Conservation (phyloP, 225 moss, liverwort and hornwort genomes). For the Takakia lepidozioides region DNA sequence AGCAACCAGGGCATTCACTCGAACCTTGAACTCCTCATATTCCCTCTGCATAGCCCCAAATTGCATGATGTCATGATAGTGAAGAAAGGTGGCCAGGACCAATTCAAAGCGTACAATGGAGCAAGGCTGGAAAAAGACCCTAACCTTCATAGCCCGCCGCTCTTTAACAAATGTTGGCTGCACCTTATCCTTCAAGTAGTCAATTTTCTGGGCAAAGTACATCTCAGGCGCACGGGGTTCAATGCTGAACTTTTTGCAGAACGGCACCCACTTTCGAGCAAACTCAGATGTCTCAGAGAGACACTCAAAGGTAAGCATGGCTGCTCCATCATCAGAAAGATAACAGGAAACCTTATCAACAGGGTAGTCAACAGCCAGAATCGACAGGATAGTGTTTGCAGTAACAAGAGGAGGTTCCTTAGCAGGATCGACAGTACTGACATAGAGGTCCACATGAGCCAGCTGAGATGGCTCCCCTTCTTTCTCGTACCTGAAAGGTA, state of each 20-base stretch:
- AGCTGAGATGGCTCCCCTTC: conserved; percentile 68
- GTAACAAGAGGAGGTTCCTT: conserved; percentile 95
- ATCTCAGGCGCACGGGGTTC: conserved; percentile 92
- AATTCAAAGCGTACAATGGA: not conserved
- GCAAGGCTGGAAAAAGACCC: not conserved
- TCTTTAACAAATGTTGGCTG: conserved; percentile 95
- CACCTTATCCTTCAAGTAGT: conserved; percentile 88
- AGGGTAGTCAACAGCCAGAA: conserved; percentile 74
- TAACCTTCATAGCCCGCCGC: conserved; percentile 89
- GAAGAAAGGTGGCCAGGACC: too few species aligned
- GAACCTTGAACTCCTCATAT: conserved; percentile 95
- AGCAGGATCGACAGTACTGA: conserved; percentile 84
- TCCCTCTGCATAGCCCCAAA: conserved; percentile 76
- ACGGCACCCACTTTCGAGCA: conserved; percentile 92
- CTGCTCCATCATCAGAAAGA: conserved; percentile 92
- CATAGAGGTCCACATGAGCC: conserved; percentile 66
- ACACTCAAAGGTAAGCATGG: conserved; percentile 89
- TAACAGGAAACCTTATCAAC: conserved; percentile 96
- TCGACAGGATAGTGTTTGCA: conserved; percentile 87
- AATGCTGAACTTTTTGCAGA: conserved; percentile 85
- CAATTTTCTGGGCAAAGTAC: conserved; percentile 93
- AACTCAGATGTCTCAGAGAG: conserved; percentile 92
- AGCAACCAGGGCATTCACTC: conserved; percentile 82
- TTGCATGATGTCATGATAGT: too few species aligned
- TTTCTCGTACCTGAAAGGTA: conserved; percentile 75